Conservation (phyloP, 108 stramenopile genomes). For the Fragilariopsis cylindrus region DNA sequence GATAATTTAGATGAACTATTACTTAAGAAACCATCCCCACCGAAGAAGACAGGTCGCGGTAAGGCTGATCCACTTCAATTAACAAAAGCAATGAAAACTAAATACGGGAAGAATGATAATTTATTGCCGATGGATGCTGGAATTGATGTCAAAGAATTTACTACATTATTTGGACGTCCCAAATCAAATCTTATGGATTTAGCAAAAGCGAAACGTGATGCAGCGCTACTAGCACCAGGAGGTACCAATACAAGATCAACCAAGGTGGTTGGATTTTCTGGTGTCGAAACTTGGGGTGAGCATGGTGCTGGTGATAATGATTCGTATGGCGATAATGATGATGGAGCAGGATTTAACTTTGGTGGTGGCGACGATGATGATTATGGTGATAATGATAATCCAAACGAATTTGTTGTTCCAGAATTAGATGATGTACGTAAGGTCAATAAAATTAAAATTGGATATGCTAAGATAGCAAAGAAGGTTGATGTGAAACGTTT, state of each 20-base stretch:
- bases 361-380: constrained; percentile 48
- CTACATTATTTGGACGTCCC: constrained; percentile 76
- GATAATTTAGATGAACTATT: constrained; percentile 22
- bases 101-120: constrained; percentile 58
- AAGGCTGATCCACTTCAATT: constrained; percentile 52
- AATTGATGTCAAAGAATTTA: constrained; percentile 55
- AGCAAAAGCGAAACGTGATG: not conserved
- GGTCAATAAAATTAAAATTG: constrained; percentile 82
- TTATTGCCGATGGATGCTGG: constrained; percentile 77
- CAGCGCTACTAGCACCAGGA: not conserved
- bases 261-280: constrained; percentile 67
- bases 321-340: constrained; percentile 43
- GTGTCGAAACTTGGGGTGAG: constrained; percentile 38
- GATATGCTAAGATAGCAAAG: constrained; percentile 85
- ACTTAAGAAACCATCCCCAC: constrained; percentile 45
- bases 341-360: constrained; percentile 50
- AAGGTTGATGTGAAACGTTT: constrained; percentile 91
- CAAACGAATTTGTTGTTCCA: constrained; percentile 57
- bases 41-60: constrained; percentile 26
- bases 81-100: constrained; percentile 49
- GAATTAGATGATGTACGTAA: constrained; percentile 68
- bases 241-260: not conserved
- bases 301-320: constrained; percentile 35
- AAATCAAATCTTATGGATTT: constrained; percentile 44
- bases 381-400: constrained; percentile 20